A percentile compares a stretch with the other conserved stretches of the same genome.
Conservation (phyloP, 352 stramenopile genomes). For the Phytophthora lateralis region DNA sequence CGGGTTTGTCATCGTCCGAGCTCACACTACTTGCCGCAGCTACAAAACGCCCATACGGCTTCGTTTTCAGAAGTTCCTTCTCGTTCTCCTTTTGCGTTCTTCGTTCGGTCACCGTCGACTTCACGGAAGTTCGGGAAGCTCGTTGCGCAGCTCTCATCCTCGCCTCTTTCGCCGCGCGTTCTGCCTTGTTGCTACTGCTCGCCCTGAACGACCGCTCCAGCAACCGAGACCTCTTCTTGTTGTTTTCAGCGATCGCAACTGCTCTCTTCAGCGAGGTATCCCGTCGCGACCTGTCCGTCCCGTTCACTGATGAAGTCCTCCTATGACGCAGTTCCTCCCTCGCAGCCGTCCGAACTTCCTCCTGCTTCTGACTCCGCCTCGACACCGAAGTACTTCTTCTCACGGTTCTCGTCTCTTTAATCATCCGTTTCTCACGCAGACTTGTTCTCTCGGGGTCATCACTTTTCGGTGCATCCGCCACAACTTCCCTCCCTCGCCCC, state of each 20-base stretch:
- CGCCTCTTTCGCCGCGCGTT: conserved; percentile 16
- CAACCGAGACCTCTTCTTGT: conserved; percentile 40
- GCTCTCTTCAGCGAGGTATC: conserved; percentile 18
- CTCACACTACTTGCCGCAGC: conserved; percentile 3
- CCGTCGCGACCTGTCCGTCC: conserved; percentile 3
- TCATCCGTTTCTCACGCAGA: conserved; percentile 10
- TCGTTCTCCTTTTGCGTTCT: conserved; percentile 11
- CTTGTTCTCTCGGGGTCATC: conserved; percentile 20
- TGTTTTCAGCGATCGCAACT: conserved; percentile 31
- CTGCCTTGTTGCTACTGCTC: conserved; percentile 20
- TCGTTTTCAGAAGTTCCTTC: conserved; percentile 41
- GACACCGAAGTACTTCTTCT: conserved; percentile 6
- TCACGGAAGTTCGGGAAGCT: not conserved
- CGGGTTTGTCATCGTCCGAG: conserved; percentile 15
- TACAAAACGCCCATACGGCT: conserved; percentile 50
- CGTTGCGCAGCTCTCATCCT: not conserved
- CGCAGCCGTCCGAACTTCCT: conserved; percentile 24
- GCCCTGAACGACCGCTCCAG: conserved; percentile 23
- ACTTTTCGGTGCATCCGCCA: conserved; percentile 7
- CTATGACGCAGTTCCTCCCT: conserved; percentile 6
- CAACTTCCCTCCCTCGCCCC: conserved; percentile 1
- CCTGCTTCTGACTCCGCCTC: conserved; percentile 19
- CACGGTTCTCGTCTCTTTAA: not conserved
- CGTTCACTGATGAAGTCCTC: conserved; percentile 3
- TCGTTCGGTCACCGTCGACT: not conserved